Conservation (phyloP, 2,329 filamentous ascomycete genomes). For the Scytalidium lignicola region DNA sequence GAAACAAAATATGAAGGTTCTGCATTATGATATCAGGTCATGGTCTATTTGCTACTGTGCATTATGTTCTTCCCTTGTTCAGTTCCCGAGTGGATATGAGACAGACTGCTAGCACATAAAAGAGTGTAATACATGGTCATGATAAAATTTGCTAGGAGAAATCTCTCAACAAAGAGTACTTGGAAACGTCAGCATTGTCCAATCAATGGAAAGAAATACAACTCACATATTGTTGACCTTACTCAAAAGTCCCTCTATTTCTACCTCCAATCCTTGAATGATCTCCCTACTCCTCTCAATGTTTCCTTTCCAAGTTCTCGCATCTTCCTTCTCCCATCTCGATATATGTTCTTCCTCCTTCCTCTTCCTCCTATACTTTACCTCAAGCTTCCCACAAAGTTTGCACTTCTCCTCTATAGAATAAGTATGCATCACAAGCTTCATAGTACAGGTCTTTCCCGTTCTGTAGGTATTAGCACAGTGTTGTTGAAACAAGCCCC, state of each 20-base stretch:
- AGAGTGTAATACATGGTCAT: too few relatives aligned
- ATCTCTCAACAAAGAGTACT: neutral
- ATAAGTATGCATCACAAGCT: neutral
- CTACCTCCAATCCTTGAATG: neutral
- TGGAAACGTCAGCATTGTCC: neutral
- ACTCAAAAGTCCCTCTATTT: neutral
- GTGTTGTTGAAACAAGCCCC: too few relatives aligned
- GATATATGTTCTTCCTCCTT: neutral
- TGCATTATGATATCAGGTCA: neutral
- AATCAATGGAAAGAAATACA: neutral
- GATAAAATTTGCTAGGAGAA: neutral
- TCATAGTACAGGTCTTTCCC: neutral
- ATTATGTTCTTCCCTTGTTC: neutral
- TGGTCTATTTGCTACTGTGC: neutral
- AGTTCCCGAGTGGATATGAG: neutral
- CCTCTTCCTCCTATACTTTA: neutral
- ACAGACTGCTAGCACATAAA: neutral
- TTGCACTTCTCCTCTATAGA: neutral
- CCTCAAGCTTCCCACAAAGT: neutral
- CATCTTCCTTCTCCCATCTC: neutral
- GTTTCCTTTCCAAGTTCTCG: neutral
- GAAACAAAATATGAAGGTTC: conserved; percentile 6
- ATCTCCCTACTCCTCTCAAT: neutral
- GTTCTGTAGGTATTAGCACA: neutral
- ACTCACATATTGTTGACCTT: neutral